phyloP scores from a whole-genome alignment of 2,329 filamentous ascomycete species.

The Paramyrothecium sp. region DNA sequence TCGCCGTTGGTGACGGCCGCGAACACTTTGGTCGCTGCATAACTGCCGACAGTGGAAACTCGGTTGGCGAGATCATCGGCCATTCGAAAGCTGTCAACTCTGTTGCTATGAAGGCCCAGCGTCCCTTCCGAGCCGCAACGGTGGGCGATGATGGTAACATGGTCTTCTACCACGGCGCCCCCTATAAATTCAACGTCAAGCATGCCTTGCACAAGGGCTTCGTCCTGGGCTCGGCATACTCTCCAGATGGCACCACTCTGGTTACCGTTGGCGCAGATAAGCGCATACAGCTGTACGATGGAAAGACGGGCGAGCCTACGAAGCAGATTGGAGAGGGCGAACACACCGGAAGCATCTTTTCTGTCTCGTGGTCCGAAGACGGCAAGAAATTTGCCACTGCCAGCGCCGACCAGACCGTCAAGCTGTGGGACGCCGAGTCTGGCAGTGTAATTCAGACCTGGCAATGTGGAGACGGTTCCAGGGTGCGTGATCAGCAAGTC shows the following conservation, averaged over 20 bases:
- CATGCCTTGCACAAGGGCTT: conserved; percentile 82
- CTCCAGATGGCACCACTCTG: conserved; percentile 77
- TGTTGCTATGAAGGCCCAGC: conserved; percentile 83
- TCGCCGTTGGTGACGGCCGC: conserved; percentile 92
- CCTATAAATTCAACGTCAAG: conserved; percentile 94
- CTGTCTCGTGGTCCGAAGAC: conserved; percentile 85
- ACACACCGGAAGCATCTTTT: conserved; percentile 91
- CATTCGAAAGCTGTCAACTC: conserved; percentile 90
- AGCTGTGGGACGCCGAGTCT: conserved; percentile 86
- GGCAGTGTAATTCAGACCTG: conserved; percentile 78
- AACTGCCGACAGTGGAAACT: conserved; percentile 93
- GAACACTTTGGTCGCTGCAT: conserved; percentile 93
- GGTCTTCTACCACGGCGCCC: conserved; percentile 90
- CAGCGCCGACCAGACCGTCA: conserved; percentile 91
- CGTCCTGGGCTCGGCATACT: conserved; percentile 84
- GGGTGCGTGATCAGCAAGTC: conserved; percentile 83
- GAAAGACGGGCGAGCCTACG: conserved; percentile 86
- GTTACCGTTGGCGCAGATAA: conserved; percentile 92
- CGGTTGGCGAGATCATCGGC: conserved; percentile 88
- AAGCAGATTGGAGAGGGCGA: conserved; percentile 76
- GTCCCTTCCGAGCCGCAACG: conserved; percentile 88
- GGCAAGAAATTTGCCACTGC: conserved; percentile 85
- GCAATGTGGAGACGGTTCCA: conserved; percentile 78
- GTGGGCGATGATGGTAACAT: conserved; percentile 86
- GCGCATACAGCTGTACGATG: conserved; percentile 92